These are phyloP conservation scores for Rhizopus stolonifer DNA, from an alignment of 371 early-diverging fungal genomes.

Conservation along the genomic window DNA sequence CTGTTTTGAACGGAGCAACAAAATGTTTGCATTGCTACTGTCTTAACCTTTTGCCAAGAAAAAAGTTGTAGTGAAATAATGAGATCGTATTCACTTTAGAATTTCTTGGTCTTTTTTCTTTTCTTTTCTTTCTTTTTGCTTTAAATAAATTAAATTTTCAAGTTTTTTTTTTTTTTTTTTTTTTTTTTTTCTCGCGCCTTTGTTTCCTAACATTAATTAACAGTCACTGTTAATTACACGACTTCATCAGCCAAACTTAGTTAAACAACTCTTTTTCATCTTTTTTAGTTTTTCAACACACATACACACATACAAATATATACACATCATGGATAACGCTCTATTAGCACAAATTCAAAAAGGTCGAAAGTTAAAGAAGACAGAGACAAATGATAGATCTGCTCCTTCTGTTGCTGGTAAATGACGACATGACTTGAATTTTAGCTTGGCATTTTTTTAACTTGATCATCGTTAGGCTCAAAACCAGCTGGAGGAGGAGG, in stretches of 20 bases:
- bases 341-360: constrained; percentile 75
- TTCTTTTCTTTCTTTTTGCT: too few species aligned
- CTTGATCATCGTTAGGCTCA: too few species aligned
- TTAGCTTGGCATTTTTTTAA: too few species aligned
- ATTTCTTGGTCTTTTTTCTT: too few species aligned
- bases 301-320: too few species aligned
- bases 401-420: constrained; percentile 53
- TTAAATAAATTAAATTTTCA: too few species aligned
- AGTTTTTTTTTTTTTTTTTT: too few species aligned
- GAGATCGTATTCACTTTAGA: too few species aligned
- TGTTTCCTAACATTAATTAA: too few species aligned
- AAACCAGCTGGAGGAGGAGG: constrained; percentile 15
- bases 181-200: too few species aligned
- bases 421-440: neutral
- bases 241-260: neutral
- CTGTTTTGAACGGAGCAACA: neutral
- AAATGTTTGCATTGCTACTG: neutral
- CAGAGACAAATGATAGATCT: constrained; percentile 81
- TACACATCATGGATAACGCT: constrained; percentile 39
- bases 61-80: neutral
- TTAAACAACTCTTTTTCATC: neutral
- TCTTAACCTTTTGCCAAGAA: neutral
- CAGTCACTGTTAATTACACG: neutral
- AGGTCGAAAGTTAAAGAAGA: constrained; percentile 72
- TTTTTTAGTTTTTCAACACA: too few species aligned